Percentiles rank a stretch among this genome's conserved stretches.
These are phyloP conservation scores for Jacaranda copaia DNA, from an alignment of 257 asterid species.

Conservation along the genomic window DNA sequence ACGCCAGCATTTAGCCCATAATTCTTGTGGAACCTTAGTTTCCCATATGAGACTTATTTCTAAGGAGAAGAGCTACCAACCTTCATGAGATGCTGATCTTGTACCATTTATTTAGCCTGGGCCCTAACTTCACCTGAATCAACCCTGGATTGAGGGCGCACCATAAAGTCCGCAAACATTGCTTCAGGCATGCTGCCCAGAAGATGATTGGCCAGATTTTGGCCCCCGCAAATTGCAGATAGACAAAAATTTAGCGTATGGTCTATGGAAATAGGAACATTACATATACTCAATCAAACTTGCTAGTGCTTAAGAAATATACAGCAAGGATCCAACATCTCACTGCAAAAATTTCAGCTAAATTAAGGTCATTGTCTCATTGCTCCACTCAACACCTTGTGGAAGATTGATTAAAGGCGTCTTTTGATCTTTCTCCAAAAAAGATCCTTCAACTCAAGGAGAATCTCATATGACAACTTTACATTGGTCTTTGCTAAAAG, in stretches of 20 bases:
- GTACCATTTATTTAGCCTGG: constrained; percentile 66
- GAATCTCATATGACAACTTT: no score
- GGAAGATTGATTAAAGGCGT: constrained; percentile 25
- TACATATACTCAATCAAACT: neutral
- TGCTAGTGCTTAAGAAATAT: constrained; percentile 3
- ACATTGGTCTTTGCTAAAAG: no score
- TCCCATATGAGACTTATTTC: constrained; percentile 7
- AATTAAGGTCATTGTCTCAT: constrained; percentile 79
- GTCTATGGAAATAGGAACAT: neutral
- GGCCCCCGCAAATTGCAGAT: constrained; percentile 50
- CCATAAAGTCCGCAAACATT: constrained; percentile 86
- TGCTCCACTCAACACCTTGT: constrained; percentile 63
- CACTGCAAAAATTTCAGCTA: constrained; percentile 58
- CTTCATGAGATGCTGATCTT: constrained; percentile 80
- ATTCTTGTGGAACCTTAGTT: neutral
- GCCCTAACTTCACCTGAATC: constrained; percentile 90
- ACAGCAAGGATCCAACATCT: constrained; percentile 23
- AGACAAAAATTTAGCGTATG: constrained; percentile 13
- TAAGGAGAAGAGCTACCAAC: constrained; percentile 44
- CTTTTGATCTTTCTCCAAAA: neutral
- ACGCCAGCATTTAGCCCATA: neutral
- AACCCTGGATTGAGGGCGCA: constrained; percentile 90
- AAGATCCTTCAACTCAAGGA: no score
- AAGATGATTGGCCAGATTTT: constrained; percentile 75
- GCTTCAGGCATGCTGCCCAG: constrained; percentile 72